Conservation (phyloP, 169 alveolate species). For the Cryptosporidium bovis region DNA sequence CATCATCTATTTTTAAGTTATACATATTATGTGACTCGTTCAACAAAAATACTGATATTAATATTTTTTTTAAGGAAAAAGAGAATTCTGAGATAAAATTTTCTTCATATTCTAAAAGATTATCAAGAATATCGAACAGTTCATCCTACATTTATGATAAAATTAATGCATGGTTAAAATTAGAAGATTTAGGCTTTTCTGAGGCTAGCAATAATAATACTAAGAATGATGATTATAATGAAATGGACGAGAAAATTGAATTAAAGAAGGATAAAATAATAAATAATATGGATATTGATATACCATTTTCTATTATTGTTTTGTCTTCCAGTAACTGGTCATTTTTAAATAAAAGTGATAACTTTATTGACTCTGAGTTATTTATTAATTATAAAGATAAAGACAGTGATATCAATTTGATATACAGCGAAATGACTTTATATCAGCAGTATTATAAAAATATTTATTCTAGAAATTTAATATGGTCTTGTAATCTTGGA, state of each 20-base stretch:
- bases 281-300: conserved; percentile 1
- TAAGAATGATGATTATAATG: not conserved
- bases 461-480: conserved; percentile 45
- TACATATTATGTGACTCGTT: not conserved
- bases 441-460: conserved; percentile 42
- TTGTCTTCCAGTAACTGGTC: conserved; percentile 50
- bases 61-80: not conserved
- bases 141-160: conserved; percentile 8
- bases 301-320: conserved; percentile 44
- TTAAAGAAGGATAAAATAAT: not conserved
- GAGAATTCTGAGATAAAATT: not conserved
- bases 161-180: conserved; percentile 40
- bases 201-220: not conserved
- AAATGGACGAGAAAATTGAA: not conserved
- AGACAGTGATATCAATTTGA: not conserved
- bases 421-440: conserved; percentile 12
- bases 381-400: conserved; percentile 3
- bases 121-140: not conserved
- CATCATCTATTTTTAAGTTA: conserved; percentile 44
- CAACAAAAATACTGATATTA: no score
- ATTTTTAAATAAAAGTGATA: not conserved
- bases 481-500: conserved; percentile 53
- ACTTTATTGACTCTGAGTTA: conserved; percentile 33
- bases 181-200: conserved; percentile 17
- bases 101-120: conserved; percentile 8